phyloP scores from a whole-genome alignment of 345 rosid species.

The Rhodomyrtus tomentosa region DNA sequence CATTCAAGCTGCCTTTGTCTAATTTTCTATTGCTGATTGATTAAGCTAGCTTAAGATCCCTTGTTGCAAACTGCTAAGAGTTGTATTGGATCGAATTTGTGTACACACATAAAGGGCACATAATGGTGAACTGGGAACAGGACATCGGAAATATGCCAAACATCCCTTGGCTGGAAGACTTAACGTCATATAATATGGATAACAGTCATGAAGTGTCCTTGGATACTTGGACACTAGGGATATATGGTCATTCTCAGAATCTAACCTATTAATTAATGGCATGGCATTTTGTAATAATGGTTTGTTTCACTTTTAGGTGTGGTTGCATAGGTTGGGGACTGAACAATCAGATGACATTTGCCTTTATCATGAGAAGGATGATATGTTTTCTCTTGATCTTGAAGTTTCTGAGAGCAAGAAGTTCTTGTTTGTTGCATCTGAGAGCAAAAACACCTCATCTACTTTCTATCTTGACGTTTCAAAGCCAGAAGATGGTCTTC shows the following conservation, averaged over 20 bases:
- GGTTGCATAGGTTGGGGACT: conserved; percentile 85
- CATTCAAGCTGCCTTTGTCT: not conserved
- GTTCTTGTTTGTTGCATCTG: conserved; percentile 56
- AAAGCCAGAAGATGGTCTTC: conserved; percentile 56
- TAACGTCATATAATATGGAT: not conserved
- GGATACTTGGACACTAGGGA: not conserved
- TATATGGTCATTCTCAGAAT: not conserved
- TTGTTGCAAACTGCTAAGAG: not conserved
- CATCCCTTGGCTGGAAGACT: not conserved
- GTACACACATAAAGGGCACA: not conserved
- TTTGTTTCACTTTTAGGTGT: conserved; percentile 36
- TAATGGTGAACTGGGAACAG: not conserved
- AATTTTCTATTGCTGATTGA: not conserved
- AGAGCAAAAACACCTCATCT: conserved; percentile 64
- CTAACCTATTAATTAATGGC: not conserved
- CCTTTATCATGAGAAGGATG: conserved; percentile 89
- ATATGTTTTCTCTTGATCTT: conserved; percentile 63
- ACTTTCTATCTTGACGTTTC: conserved; percentile 53
- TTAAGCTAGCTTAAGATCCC: not conserved
- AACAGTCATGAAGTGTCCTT: not conserved
- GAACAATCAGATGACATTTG: conserved; percentile 59
- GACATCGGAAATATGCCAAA: not conserved
- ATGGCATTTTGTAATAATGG: not conserved
- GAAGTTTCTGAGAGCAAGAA: conserved; percentile 67
- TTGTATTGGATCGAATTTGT: not conserved